phyloP scores from a whole-genome alignment of 108 stramenopile species.

The Ochromonas danica region DNA sequence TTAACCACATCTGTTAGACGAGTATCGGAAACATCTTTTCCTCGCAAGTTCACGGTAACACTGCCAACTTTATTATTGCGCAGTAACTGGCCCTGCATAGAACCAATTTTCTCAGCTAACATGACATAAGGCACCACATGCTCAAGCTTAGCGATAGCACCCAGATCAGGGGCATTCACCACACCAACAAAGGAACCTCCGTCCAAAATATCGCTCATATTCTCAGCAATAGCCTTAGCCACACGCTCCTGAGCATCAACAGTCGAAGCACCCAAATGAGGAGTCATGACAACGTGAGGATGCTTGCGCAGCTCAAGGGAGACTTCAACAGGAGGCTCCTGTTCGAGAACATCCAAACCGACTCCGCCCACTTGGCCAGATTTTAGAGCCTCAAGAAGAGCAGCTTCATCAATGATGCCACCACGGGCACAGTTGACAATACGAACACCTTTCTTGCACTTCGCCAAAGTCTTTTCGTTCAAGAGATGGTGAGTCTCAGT shows the following conservation, averaged over 20 bases:
- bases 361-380: slow-evolving; percentile 61
- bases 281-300: slow-evolving; percentile 76
- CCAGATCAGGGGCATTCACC: slow-evolving; percentile 59
- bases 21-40: slow-evolving; percentile 51
- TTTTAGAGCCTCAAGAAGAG: slow-evolving; percentile 79
- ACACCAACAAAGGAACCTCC: slow-evolving; percentile 57
- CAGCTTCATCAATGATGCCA: slow-evolving; percentile 83
- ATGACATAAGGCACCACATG: slow-evolving; percentile 39
- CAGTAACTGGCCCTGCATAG: slow-evolving; percentile 61
- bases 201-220: slow-evolving; percentile 60
- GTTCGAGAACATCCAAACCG: slow-evolving; percentile 50
- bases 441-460: slow-evolving; percentile 75
- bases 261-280: slow-evolving; percentile 92
- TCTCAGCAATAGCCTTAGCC: slow-evolving; percentile 56
- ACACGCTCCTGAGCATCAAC: slow-evolving; percentile 81
- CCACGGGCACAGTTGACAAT: slow-evolving; percentile 92
- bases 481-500: slow-evolving; percentile 79
- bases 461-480: slow-evolving; percentile 64
- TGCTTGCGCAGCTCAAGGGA: slow-evolving; percentile 69
- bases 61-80: slow-evolving; percentile 49
- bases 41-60: slow-evolving; percentile 49
- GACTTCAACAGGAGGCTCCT: slow-evolving; percentile 54
- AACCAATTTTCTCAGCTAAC: slow-evolving; percentile 59
- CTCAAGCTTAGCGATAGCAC: slow-evolving; percentile 1
- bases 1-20: slow-evolving; percentile 55